These are phyloP conservation scores for Lactifluus rugatus DNA, from an alignment of 768 basidiomycete genomes.

Conservation along the genomic window DNA sequence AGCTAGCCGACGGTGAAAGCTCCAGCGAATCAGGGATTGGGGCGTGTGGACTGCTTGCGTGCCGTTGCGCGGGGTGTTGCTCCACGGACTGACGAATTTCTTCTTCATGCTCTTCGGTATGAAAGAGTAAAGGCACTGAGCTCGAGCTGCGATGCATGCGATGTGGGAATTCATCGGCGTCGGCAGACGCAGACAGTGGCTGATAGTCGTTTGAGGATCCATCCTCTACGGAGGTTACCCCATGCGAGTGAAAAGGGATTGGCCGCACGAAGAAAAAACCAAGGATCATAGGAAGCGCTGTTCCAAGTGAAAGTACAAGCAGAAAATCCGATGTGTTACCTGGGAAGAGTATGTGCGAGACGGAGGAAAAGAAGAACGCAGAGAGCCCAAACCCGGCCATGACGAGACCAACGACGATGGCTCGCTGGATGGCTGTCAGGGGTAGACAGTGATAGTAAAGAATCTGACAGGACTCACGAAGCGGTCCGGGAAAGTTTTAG, in stretches of 20 bases:
- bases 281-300: slow-evolving; percentile 68
- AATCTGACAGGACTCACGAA: slow-evolving; percentile 37
- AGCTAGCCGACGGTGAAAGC: neutral
- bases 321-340: slow-evolving; percentile 75
- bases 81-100: neutral
- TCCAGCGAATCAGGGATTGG: slow-evolving; percentile 3
- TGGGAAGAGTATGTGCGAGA: slow-evolving; percentile 62
- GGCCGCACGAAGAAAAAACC: slow-evolving; percentile 66
- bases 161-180: slow-evolving; percentile 8
- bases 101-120: neutral
- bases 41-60: neutral
- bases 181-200: slow-evolving; percentile 17
- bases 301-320: slow-evolving; percentile 66
- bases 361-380: slow-evolving; percentile 78
- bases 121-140: slow-evolving; percentile 7
- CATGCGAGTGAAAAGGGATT: slow-evolving; percentile 45
- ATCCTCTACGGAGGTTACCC: slow-evolving; percentile 20
- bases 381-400: slow-evolving; percentile 45
- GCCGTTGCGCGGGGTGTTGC: neutral
- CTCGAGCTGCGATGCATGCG: slow-evolving; percentile 8
- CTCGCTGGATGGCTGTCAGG: slow-evolving; percentile 40
- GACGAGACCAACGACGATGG: slow-evolving; percentile 39
- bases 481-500: slow-evolving; percentile 69
- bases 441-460: neutral
- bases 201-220: slow-evolving; percentile 18